Conservation (phyloP, 495 filamentous ascomycete species). For the Aspergillus incahuasiensis region DNA sequence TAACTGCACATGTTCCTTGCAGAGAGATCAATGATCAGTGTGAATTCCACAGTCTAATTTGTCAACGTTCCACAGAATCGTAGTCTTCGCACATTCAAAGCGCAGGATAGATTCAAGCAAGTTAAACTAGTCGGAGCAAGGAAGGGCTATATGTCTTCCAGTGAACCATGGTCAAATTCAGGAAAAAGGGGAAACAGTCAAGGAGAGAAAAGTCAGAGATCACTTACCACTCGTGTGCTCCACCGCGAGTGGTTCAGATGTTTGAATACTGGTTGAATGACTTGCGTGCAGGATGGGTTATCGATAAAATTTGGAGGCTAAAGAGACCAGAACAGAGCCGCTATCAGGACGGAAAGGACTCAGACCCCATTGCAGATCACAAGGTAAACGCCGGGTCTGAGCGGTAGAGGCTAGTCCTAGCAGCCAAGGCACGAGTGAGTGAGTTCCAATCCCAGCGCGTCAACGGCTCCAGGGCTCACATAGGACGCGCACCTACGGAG, state of each 20-base stretch:
- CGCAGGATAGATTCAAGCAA: not conserved
- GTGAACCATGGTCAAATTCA: not conserved
- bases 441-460: not conserved
- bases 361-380: conserved; percentile 8
- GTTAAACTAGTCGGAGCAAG: not conserved
- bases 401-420: not conserved
- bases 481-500: not conserved
- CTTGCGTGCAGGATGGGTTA: not conserved
- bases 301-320: conserved; percentile 1
- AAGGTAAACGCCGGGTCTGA: not conserved
- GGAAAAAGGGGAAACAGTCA: not conserved
- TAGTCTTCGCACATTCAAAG: not conserved
- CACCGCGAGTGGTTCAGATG: not conserved
- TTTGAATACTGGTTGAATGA: not conserved
- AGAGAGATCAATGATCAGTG: not conserved
- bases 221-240: not conserved
- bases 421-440: conserved; percentile 1
- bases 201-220: not conserved
- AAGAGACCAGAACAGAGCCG: conserved; percentile 10
- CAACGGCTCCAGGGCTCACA: not conserved
- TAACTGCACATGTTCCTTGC: conserved; percentile 19
- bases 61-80: not conserved
- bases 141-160: not conserved
- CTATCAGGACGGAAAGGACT: conserved; percentile 7
- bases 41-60: not conserved